These are phyloP conservation scores for Areca catechu DNA, from an alignment of 176 grass and related monocot species.

Conservation along the genomic window DNA sequence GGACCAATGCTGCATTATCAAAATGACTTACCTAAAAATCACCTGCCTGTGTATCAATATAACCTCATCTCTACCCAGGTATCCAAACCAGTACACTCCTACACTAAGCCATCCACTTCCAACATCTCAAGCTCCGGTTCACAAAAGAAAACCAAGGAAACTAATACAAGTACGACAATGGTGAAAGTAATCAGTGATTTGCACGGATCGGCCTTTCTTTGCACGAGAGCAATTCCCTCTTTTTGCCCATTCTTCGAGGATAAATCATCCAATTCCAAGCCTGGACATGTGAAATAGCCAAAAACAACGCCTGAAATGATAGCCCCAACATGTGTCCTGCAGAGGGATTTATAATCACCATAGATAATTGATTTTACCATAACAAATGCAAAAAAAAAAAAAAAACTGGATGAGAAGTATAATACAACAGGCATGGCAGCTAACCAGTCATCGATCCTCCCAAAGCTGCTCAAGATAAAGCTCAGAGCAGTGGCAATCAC, in stretches of 20 bases:
- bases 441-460: conserved; percentile 73
- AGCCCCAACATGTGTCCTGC: conserved; percentile 62
- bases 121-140: conserved; percentile 31
- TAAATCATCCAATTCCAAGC: conserved; percentile 36
- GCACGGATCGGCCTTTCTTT: conserved; percentile 33
- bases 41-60: too few relatives aligned
- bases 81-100: too few relatives aligned
- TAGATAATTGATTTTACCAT: too few relatives aligned
- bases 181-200: conserved; percentile 52
- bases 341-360: background rate
- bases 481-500: conserved; percentile 44
- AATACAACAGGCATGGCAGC: background rate
- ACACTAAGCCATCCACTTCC: conserved; percentile 16
- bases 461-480: conserved; percentile 55
- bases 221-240: conserved; percentile 40
- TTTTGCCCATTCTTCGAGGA: conserved; percentile 36
- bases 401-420: too few relatives aligned
- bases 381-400: too few relatives aligned
- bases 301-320: conserved; percentile 48
- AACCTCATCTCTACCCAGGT: too few relatives aligned
- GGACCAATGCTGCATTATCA: too few relatives aligned
- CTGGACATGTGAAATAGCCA: conserved; percentile 59
- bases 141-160: conserved; percentile 32
- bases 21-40: too few relatives aligned
- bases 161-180: conserved; percentile 32